Evolutionary conservation across 495 filamentous ascomycete species (phyloP).

Genomic region (Tuber calosporum): DNA sequence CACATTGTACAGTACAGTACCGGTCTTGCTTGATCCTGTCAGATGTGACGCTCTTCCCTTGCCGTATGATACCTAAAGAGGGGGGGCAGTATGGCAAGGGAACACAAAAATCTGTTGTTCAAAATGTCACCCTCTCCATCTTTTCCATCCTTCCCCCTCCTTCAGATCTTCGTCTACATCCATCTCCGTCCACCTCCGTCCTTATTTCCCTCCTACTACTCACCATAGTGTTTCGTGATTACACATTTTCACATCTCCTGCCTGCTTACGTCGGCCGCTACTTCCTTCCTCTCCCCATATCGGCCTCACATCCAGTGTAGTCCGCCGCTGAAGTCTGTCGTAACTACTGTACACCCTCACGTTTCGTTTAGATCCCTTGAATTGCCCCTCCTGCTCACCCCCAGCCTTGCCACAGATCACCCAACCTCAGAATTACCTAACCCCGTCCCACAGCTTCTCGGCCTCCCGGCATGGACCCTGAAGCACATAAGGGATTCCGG

Average conservation of each 20-base stretch:
- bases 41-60: conserved; percentile 7
- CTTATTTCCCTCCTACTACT: conserved; percentile 6
- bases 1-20: neutral
- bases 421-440: neutral
- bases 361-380: neutral
- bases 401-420: neutral
- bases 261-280: conserved; percentile 6
- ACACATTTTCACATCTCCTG: neutral
- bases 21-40: conserved; percentile 4
- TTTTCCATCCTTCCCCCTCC: neutral
- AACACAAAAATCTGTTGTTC: conserved; percentile 13
- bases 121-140: neutral
- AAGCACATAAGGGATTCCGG: conserved; percentile 34
- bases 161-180: neutral
- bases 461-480: conserved; percentile 29
- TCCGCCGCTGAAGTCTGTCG: conserved; percentile 10
- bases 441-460: neutral
- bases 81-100: neutral
- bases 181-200: neutral
- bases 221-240: conserved; percentile 7
- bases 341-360: neutral
- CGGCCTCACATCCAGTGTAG: neutral
- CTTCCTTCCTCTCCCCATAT: conserved; percentile 11
- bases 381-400: conserved; percentile 6
- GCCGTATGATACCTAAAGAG: conserved; percentile 1